phyloP scores from a whole-genome alignment of 202 grass and related monocot species.

The Bolboschoenoplectus hybrid region DNA sequence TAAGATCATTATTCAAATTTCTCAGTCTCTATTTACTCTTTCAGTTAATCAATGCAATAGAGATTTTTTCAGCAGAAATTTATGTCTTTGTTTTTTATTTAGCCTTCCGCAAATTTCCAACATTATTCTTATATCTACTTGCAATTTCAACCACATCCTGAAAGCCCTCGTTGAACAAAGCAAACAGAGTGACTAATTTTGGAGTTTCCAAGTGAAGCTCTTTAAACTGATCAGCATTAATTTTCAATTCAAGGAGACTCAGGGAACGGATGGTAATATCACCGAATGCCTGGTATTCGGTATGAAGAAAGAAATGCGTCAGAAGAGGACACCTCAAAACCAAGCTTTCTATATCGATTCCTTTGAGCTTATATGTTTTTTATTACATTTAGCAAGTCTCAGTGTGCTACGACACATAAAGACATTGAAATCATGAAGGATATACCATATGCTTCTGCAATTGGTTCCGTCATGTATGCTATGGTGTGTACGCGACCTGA shows the following conservation, averaged over 20 bases:
- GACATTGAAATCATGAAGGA: no score
- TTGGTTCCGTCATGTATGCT: no score
- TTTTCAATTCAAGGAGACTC: slow-evolving; percentile 7
- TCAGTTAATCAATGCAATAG: no score
- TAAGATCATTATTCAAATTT: no score
- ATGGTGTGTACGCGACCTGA: no score
- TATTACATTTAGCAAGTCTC: no score
- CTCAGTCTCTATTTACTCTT: no score
- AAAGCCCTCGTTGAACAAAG: background rate
- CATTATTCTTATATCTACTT: slow-evolving; percentile 8
- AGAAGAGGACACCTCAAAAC: background rate
- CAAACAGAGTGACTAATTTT: slow-evolving; percentile 12
- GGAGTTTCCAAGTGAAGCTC: slow-evolving; percentile 20
- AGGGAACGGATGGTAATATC: background rate
- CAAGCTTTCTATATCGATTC: background rate
- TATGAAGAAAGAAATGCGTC: background rate
- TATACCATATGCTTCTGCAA: no score
- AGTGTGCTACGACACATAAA: no score
- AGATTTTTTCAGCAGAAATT: no score
- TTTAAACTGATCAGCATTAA: background rate
- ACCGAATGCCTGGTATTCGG: background rate
- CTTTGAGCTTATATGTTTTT: background rate
- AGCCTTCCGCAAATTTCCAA: no score
- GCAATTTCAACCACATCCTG: background rate
- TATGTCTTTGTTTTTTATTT: no score